phyloP scores from a whole-genome alignment of 2,329 filamentous ascomycete genomes.

The Biscogniauxia marginata region DNA sequence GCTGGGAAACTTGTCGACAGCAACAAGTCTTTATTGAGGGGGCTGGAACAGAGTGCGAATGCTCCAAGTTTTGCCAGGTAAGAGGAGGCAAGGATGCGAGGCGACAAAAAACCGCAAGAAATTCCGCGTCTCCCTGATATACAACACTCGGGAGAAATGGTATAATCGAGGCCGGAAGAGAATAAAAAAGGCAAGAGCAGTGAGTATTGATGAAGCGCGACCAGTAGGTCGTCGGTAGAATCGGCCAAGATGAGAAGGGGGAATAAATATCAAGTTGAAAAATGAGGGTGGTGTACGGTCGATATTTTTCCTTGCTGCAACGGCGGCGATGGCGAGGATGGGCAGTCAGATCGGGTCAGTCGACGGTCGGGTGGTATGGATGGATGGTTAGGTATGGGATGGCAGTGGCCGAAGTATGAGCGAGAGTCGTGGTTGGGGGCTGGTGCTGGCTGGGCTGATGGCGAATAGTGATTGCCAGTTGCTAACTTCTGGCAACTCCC shows the following conservation, averaged over 20 bases:
- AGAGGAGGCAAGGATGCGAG: constrained; percentile 17
- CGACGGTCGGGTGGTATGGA: constrained; percentile 15
- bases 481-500: constrained; percentile 3
- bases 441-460: not conserved
- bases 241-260: constrained; percentile 2
- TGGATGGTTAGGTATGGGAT: constrained; percentile 8
- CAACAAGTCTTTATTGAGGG: not conserved
- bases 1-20: not conserved
- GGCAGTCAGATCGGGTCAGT: constrained; percentile 21
- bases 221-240: not conserved
- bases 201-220: not conserved
- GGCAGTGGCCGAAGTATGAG: not conserved
- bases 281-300: constrained; percentile 19
- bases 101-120: constrained; percentile 19
- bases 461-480: constrained; percentile 1
- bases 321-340: constrained; percentile 31
- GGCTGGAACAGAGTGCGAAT: not conserved
- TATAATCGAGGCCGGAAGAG: constrained; percentile 15
- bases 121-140: constrained; percentile 13
- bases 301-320: constrained; percentile 16
- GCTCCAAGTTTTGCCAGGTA: not conserved
- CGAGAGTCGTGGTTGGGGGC: not conserved
- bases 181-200: not conserved
- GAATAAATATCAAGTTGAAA: not conserved
- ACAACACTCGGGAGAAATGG: constrained; percentile 17